Evolutionary conservation across 2,329 filamentous ascomycete genomes (phyloP), one percentile per base, ranked within the genome.

Genomic region (Amphichorda felina): DNA sequence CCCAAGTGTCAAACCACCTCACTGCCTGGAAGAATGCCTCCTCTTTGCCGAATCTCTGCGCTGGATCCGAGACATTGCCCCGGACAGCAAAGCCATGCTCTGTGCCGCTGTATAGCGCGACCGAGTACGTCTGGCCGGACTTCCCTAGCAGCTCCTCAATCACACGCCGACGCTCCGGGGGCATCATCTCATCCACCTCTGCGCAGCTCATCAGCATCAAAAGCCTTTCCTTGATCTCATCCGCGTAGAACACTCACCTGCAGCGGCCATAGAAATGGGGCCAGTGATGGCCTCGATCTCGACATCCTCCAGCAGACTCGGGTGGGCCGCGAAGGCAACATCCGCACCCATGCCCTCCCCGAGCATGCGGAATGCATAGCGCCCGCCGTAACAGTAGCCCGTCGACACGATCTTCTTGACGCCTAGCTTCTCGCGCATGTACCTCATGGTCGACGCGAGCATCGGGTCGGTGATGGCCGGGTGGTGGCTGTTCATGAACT

Each of bases 311-410:
- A 79, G 61, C 33, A 74, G 60, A 40, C 65, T 72, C 0, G 77
- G 77, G 47, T 82, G 77, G 3, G 75, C 77, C 3, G 68, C 67
- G 42, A 69, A 80, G 1, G 68, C 75, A 3, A 46, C 73, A 38
- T 75, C 67, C 3, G 70, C 55, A 0, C 56, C 59, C 33, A 63
- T 60, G n/a, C 65, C 68, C 30, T 56, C 50, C 28, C 61, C 64
- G 18, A 75, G 53, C 47, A 66, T 66, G 5, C 74, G 60, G 38
- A 68, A 67, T 5, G 70, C 55, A 43, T 68, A 72, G 29, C 65
- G 65, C 1, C 70, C 74, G 1, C 75, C 74, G 45, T 70, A 79
- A 50, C 75, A 79, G 49, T 78, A 79, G 0, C 74, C 74, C 0
- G 68, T 65, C 0, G 60, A 63, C 2, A 60, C 71, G 30, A 79